A percentile compares a stretch with the other conserved stretches of the same genome.
Evolutionary conservation across 139 green algal genomes (phyloP).

Genomic region (Chlorella sorokiniana): DNA sequence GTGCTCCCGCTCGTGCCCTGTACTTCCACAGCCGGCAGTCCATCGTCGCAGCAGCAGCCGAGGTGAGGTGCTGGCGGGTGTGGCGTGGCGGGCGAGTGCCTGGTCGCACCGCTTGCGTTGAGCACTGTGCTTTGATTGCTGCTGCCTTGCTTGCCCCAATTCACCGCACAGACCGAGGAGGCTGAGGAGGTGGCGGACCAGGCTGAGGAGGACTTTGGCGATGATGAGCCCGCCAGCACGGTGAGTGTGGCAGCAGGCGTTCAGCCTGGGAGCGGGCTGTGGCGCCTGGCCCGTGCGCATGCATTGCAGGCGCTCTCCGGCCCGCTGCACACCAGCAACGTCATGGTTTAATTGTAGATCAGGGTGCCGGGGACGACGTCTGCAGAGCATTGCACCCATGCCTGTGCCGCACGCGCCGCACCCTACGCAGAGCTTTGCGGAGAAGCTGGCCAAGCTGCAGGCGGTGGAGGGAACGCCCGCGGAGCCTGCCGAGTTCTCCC

Average conservation of each 20-base stretch:
- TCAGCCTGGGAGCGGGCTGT: neutral
- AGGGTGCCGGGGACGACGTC: too few relatives aligned
- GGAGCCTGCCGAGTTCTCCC: slow-evolving; percentile 51
- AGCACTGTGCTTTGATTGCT: neutral
- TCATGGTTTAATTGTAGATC: too few relatives aligned
- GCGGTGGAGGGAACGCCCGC: neutral
- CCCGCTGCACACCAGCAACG: too few relatives aligned
- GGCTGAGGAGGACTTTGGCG: slow-evolving; percentile 4
- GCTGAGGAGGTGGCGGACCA: slow-evolving; percentile 6
- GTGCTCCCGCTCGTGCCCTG: slow-evolving; percentile 17
- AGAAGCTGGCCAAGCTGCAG: slow-evolving; percentile 33
- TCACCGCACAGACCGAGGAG: slow-evolving; percentile 19
- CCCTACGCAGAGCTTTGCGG: slow-evolving; percentile 17
- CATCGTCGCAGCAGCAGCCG: slow-evolving; percentile 25
- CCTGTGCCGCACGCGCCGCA: neutral
- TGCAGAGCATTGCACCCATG: too few relatives aligned
- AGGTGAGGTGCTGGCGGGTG: slow-evolving; percentile 1
- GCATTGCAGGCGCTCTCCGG: too few relatives aligned
- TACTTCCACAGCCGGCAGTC: slow-evolving; percentile 33
- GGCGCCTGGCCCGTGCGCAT: neutral
- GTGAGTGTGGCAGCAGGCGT: neutral
- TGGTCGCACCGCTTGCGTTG: neutral
- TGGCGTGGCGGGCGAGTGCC: neutral
- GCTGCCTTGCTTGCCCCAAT: neutral
- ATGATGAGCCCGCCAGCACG: neutral